A percentile compares a stretch with the other conserved stretches of the same genome.
Conservation (phyloP, 345 rosid species). For the Citrus reticulata region DNA sequence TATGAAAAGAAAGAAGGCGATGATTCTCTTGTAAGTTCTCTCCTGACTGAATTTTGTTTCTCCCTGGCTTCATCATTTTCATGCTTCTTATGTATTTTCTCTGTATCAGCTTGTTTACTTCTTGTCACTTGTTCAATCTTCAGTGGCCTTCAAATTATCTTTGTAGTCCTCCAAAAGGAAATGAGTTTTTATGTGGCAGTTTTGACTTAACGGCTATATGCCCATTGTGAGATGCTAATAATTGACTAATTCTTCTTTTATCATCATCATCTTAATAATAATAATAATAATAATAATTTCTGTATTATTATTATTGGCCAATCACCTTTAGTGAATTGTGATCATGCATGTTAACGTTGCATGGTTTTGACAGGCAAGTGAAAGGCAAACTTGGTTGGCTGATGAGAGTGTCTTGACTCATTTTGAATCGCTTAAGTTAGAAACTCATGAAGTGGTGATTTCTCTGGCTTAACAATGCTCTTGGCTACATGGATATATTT, state of each 20-base stretch:
- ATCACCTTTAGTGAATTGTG: too few species aligned
- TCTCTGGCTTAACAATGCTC: conserved; percentile 13
- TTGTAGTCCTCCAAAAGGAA: not conserved
- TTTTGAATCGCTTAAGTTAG: conserved; percentile 65
- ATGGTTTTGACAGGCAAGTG: conserved; percentile 48
- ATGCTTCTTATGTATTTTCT: not conserved
- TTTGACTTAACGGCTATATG: not conserved
- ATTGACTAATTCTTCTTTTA: not conserved
- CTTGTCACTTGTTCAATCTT: not conserved
- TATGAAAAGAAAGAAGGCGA: conserved; percentile 56
- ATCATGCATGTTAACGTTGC: conserved; percentile 4
- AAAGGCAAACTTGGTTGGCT: conserved; percentile 74
- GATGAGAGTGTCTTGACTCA: conserved; percentile 71
- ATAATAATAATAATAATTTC: not conserved
- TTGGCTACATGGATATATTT: conserved; percentile 10
- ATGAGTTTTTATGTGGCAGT: not conserved
- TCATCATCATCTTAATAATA: too few species aligned
- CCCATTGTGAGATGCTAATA: not conserved
- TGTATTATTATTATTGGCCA: not conserved
- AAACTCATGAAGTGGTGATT: conserved; percentile 52
- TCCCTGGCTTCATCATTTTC: not conserved
- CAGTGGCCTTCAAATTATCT: not conserved
- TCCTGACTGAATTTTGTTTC: not conserved
- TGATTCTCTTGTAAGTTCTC: conserved; percentile 48
- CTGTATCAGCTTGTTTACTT: not conserved